phyloP scores from a whole-genome alignment of 1,139 yeast species.

The Hansenula lynferdii region DNA sequence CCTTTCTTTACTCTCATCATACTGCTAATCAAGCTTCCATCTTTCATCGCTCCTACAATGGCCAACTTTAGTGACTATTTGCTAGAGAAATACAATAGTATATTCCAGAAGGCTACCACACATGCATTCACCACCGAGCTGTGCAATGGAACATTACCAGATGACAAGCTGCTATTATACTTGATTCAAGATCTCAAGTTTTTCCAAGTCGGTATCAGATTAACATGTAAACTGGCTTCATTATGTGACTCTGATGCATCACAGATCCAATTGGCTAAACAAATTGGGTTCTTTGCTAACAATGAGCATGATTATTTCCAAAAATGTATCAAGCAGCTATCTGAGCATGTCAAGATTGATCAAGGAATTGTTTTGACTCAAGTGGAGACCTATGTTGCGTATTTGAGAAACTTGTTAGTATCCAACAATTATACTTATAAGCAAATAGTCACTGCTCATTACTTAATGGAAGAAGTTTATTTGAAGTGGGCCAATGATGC shows the following conservation, averaged over 20 bases:
- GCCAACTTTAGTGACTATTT: conserved; percentile 11
- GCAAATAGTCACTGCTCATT: conserved; percentile 40
- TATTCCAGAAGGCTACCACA: conserved; percentile 30
- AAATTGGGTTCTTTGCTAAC: conserved; percentile 44
- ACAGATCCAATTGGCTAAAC: conserved; percentile 38
- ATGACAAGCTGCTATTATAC: conserved; percentile 38
- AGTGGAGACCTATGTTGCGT: conserved; percentile 36
- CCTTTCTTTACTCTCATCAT: no score
- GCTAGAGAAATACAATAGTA: conserved; percentile 21
- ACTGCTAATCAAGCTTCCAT: background rate
- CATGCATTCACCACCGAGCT: conserved; percentile 43
- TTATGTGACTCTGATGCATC: conserved; percentile 36
- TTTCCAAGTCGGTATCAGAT: conserved; percentile 38
- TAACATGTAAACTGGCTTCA: conserved; percentile 42
- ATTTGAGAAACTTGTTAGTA: conserved; percentile 28
- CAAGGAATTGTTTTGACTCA: conserved; percentile 24
- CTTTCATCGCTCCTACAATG: background rate
- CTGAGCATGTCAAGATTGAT: conserved; percentile 2
- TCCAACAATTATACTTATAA: conserved; percentile 31
- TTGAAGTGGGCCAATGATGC: conserved; percentile 42
- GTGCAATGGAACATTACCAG: conserved; percentile 41
- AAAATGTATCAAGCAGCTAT: conserved; percentile 30
- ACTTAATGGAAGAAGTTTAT: conserved; percentile 47
- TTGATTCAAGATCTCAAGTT: conserved; percentile 45
- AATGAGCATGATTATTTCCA: conserved; percentile 47